Evolutionary conservation across 2,329 filamentous ascomycete genomes (phyloP), one percentile per base, ranked within the genome.

Genomic region (Fusarium nelsonii): DNA sequence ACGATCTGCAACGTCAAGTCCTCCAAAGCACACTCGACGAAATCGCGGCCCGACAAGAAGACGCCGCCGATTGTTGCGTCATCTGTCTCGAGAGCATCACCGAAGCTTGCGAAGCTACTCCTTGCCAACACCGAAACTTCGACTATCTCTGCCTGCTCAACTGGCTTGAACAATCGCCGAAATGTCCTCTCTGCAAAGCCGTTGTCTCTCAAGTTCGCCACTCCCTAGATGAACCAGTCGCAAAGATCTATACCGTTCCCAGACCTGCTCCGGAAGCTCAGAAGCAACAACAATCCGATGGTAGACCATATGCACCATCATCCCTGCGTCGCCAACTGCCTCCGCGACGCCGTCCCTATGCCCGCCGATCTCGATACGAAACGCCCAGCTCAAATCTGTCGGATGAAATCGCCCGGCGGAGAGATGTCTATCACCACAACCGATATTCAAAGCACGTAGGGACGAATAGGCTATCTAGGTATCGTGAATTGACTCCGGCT

Each of bases 391-490:
- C 48, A 37, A 58, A 26, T 26, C 46, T 54, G 15, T 68, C 69
- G 14, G 45, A 63, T 14, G 73, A 66, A 10, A 51, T 78, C n/a
- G 65, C 65, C 14, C 85, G 86, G 15, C 90, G 95, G 9, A 88
- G 91, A 60, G 80, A 89, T 23, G 84, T 98, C 68, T 97, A 98
- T 77, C 84, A 86, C 20, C 80, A 90, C 63, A 83, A 88, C 37
- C 85, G 92, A 5, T 96, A 90, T 79, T 95, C 92, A 3, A 85
- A 93, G 3, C 92, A 97, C 72, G 88, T 97, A 6, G 95, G 94
- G 44, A 89, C 91, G 3, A 97, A 96, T 75, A 87, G 88, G 1
- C 79, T 90, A n/a, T 96, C 93, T 0, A 85, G 87, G 28, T 96
- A 95, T 78, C 86, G 85, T 49, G 91, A 94, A 63, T 82, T 97